Evolutionary conservation across 73 alveolate genomes (phyloP), one percentile per base, ranked within the genome.

Genomic region (Blepharisma japonicum): DNA sequence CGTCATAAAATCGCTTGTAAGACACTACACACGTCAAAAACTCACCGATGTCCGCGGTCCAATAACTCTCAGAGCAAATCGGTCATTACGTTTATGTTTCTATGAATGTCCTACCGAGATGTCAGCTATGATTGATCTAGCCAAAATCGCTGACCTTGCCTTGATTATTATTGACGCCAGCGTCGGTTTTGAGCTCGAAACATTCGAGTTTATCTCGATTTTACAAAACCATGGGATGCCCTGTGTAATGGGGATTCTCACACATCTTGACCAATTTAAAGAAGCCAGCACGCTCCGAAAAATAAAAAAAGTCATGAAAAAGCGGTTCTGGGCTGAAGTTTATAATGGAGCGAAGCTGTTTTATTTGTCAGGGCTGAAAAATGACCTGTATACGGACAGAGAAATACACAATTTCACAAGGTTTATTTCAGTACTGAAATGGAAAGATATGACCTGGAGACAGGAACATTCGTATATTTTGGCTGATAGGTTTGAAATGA

Each of bases 121-220:
- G 81, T 80, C 90, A 46, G 96, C 98, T 55, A 97, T 98, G 99
- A 91, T 95, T 66, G 99, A 98, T 81, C 80, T 96, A 79, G 98
- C 99, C 6, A 97, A 97, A 86, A 92, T 94, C 14, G 99, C 99
- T 27, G 99, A 96, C 87, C 81, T 96, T 11, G 99, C 99, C 50
- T 82, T 98, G 80, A 81, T 95, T 45, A 79, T 98, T 74, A 90
- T 98, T 50, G 99, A 98, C 85, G 99, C 99, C 3, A 83, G 98
- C 67, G 91, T 95, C 53, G 99, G 99, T 18, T 97, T 97, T 92
- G 99, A 98, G 86, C 95, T 98, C 97, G 99, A 97, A 84, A 98
- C 99, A 47, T 98, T 98, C 78, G 99, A 98, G 92, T 98, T 96
- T 88, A 86, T 98, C 74, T 78, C 71, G 68, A 71, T 84, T 49